Percentiles rank a stretch among this genome's conserved stretches.
These are phyloP conservation scores for Coemansia sp. DNA, from an alignment of 192 early-diverging fungal genomes.

Conservation along the genomic window DNA sequence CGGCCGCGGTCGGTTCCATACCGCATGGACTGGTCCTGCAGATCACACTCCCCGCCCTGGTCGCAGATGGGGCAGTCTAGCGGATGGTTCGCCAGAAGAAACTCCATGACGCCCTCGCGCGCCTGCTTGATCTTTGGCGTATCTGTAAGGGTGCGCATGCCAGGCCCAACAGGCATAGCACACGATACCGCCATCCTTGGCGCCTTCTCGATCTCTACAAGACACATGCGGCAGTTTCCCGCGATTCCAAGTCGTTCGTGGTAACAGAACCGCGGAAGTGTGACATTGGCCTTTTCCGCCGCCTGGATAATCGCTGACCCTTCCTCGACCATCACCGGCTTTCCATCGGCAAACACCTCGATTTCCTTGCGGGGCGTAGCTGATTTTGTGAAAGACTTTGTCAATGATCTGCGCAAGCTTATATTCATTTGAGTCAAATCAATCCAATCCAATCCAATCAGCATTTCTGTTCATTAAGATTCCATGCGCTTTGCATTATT, in stretches of 20 bases:
- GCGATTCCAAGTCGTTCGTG: conserved; percentile 93
- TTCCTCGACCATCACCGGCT: conserved; percentile 84
- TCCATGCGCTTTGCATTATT: not conserved
- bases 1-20: conserved; percentile 94
- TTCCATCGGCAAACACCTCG: conserved; percentile 89
- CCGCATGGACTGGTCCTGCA: conserved; percentile 97
- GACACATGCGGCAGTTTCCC: conserved; percentile 99
- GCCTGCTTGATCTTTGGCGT: conserved; percentile 95
- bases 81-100: conserved; percentile 95
- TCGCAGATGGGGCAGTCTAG: conserved; percentile 99
- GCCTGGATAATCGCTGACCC: conserved; percentile 97
- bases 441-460: too few relatives aligned
- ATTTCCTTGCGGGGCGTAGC: conserved; percentile 58
- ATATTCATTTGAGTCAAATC: not conserved
- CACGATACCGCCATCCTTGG: conserved; percentile 97
- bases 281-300: conserved; percentile 92
- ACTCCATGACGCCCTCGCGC: conserved; percentile 91
- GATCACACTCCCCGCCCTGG: conserved; percentile 98
- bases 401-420: not conserved
- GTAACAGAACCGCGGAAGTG: conserved; percentile 69
- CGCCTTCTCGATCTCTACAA: conserved; percentile 95
- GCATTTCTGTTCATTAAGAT: too few relatives aligned
- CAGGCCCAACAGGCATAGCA: conserved; percentile 95
- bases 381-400: conserved; percentile 1
- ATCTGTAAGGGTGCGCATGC: conserved; percentile 96